These are phyloP conservation scores for Pholiota adiposa DNA, from an alignment of 1,284 basidiomycete species.

Conservation along the genomic window DNA sequence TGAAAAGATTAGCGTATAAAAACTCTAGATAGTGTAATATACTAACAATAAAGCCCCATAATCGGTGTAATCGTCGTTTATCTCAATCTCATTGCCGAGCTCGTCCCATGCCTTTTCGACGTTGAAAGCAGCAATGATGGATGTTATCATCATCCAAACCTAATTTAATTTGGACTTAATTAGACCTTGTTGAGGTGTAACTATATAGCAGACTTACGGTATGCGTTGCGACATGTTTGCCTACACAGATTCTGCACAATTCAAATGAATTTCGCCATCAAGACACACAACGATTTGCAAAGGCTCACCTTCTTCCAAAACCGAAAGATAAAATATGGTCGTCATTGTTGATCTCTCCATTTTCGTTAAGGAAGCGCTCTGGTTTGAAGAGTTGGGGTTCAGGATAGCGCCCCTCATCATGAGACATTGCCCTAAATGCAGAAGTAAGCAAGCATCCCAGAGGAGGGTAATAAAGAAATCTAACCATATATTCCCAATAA, in stretches of 20 bases:
- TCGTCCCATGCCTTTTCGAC: constrained; percentile 37
- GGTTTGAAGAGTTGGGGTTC: constrained; percentile 35
- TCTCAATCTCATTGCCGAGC: constrained; percentile 34
- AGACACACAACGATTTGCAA: not conserved
- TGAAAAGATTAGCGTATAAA: too few species aligned
- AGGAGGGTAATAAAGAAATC: not conserved
- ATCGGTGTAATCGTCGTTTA: constrained; percentile 21
- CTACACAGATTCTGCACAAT: constrained; percentile 28
- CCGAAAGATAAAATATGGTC: constrained; percentile 29
- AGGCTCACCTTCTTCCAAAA: constrained; percentile 33
- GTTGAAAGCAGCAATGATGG: constrained; percentile 39
- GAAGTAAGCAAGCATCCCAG: not conserved
- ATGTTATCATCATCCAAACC: constrained; percentile 42
- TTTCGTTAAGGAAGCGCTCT: constrained; percentile 31
- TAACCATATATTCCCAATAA: constrained; percentile 25
- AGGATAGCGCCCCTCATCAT: constrained; percentile 30
- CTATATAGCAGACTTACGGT: constrained; percentile 17
- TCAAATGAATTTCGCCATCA: not conserved
- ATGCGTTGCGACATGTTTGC: constrained; percentile 27
- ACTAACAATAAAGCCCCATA: constrained; percentile 20
- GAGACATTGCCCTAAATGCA: constrained; percentile 31
- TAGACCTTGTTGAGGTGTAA: not conserved
- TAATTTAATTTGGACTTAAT: not conserved
- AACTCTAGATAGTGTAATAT: too few species aligned
- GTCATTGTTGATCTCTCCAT: constrained; percentile 27